These are phyloP conservation scores for Cladophialophora carrionii DNA, from an alignment of 2,329 filamentous ascomycete species.

Conservation along the genomic window DNA sequence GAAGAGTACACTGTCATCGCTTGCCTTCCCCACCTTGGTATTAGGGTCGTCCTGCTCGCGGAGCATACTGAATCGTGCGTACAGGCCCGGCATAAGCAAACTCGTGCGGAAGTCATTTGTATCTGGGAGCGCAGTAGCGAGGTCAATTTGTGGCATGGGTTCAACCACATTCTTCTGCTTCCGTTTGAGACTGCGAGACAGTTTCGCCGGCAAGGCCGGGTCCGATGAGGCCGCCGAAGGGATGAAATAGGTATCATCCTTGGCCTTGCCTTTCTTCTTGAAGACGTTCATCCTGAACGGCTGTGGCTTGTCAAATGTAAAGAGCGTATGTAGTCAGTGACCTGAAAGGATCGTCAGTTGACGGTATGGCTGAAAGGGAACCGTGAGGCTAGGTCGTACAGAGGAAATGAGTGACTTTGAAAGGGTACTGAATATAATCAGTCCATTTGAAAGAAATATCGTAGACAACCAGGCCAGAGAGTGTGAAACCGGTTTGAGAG, in stretches of 20 bases:
- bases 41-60: constrained; percentile 90
- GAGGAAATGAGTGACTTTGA: constrained; percentile 24
- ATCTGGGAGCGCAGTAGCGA: constrained; percentile 74
- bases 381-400: constrained; percentile 2
- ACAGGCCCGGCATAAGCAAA: constrained; percentile 91
- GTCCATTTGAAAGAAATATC: constrained; percentile 23
- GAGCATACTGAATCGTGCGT: constrained; percentile 94
- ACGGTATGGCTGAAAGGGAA: background rate
- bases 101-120: constrained; percentile 93
- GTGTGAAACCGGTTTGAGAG: background rate
- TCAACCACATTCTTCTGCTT: constrained; percentile 58
- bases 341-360: constrained; percentile 5
- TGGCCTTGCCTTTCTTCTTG: constrained; percentile 37
- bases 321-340: constrained; percentile 16
- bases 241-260: constrained; percentile 35
- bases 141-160: constrained; percentile 67
- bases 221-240: constrained; percentile 24
- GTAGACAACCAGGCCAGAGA: background rate
- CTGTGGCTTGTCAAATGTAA: constrained; percentile 8
- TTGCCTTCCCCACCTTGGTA: constrained; percentile 88
- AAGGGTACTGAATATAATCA: constrained; percentile 10
- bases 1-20: constrained; percentile 88
- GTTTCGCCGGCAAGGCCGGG: constrained; percentile 26
- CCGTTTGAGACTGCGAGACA: constrained; percentile 41
- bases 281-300: constrained; percentile 36